Evolutionary conservation across 371 early-diverging fungal species (phyloP).

Genomic region (Encephalitozoon hellem): DNA sequence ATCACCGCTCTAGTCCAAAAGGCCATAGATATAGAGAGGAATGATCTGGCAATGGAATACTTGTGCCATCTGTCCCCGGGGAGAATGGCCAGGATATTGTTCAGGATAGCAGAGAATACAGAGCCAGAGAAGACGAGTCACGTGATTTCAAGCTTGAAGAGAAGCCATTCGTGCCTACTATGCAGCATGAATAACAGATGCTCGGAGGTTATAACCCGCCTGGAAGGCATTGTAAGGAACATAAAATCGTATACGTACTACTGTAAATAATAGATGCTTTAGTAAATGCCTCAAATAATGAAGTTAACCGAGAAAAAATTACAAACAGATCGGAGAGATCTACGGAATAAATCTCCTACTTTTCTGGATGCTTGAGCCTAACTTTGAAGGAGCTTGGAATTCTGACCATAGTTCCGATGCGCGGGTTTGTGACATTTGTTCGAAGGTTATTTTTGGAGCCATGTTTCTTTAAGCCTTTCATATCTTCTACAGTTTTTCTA

Average conservation of each 20-base stretch:
- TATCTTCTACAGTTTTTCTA: not conserved
- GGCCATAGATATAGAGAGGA: not conserved
- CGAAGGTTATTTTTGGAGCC: not conserved
- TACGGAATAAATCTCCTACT: not conserved
- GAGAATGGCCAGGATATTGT: not conserved
- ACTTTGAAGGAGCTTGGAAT: not conserved
- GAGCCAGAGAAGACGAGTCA: not conserved
- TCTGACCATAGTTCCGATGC: not conserved
- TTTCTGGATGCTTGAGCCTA: not conserved
- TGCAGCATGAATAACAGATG: not conserved
- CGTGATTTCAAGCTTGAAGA: not conserved
- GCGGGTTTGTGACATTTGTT: not conserved
- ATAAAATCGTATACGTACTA: not conserved
- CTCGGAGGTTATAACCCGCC: not conserved
- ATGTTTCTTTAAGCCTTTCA: not conserved
- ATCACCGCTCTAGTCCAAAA: not conserved
- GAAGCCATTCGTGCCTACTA: not conserved
- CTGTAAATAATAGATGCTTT: not conserved
- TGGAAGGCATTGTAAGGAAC: not conserved
- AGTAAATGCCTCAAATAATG: not conserved
- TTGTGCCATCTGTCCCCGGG: not conserved
- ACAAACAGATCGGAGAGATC: not conserved
- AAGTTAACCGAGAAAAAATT: not conserved
- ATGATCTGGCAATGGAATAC: not conserved
- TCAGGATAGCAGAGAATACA: not conserved